These are phyloP conservation scores for Suillus spraguei DNA, from an alignment of 768 basidiomycete genomes.

Conservation along the genomic window DNA sequence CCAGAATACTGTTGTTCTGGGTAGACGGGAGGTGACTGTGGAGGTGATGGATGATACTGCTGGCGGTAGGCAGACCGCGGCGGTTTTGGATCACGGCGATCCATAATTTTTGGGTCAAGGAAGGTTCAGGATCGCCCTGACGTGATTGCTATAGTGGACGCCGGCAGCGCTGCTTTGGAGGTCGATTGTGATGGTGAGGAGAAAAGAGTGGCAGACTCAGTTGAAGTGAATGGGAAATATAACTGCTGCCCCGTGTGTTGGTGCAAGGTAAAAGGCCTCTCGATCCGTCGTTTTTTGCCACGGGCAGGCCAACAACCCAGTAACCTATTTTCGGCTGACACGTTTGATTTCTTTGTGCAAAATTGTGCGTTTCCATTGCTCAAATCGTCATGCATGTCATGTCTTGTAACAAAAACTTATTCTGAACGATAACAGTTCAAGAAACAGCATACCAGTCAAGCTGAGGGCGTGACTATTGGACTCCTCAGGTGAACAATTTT, in stretches of 20 bases:
- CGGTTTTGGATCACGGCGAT: slow-evolving; percentile 47
- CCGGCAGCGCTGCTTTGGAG: neutral
- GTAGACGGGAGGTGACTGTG: slow-evolving; percentile 40
- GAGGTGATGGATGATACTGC: slow-evolving; percentile 42
- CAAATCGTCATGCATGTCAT: neutral
- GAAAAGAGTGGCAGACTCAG: slow-evolving; percentile 15
- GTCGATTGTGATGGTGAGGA: slow-evolving; percentile 1
- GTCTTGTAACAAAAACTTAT: neutral
- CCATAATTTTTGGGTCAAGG: slow-evolving; percentile 32
- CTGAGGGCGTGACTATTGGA: neutral
- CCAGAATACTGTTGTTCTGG: slow-evolving; percentile 25
- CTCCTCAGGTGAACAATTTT: neutral
- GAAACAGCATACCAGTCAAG: neutral
- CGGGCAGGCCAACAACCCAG: slow-evolving; percentile 3
- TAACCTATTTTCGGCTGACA: slow-evolving; percentile 4
- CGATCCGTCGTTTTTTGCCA: slow-evolving; percentile 9
- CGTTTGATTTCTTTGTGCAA: neutral
- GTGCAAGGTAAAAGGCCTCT: slow-evolving; percentile 6
- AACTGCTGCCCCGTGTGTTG: neutral
- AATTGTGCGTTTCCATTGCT: neutral
- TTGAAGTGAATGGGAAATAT: slow-evolving; percentile 5
- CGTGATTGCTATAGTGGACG: neutral
- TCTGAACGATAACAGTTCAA: neutral
- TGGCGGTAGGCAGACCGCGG: slow-evolving; percentile 55
- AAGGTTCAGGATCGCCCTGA: neutral